These are phyloP conservation scores for Melampsora americana DNA, from an alignment of 1,284 basidiomycete genomes.

Conservation along the genomic window DNA sequence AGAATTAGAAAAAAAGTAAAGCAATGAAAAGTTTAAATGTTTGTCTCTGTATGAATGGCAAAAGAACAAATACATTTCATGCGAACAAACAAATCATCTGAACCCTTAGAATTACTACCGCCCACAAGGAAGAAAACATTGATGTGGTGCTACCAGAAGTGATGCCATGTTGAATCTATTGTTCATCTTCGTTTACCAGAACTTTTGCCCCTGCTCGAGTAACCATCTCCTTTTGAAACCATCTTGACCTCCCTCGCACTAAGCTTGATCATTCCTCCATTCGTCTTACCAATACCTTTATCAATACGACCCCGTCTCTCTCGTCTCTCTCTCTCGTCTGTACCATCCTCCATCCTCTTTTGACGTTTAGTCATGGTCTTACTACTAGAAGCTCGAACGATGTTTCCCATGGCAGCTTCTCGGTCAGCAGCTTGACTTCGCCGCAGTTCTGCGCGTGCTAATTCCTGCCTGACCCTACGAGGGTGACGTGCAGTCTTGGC, in stretches of 20 bases:
- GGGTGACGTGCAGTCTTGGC: constrained; percentile 23
- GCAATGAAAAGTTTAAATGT: too few relatives aligned
- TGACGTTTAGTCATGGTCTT: constrained; percentile 28
- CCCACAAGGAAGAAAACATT: too few relatives aligned
- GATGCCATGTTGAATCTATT: too few relatives aligned
- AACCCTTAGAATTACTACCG: too few relatives aligned
- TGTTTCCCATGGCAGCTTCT: constrained; percentile 7
- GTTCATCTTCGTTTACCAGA: too few relatives aligned
- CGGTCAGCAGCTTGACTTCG: constrained; percentile 27
- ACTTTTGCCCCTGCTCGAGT: not conserved
- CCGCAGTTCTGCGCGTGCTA: constrained; percentile 11
- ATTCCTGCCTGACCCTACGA: not conserved
- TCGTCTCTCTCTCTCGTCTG: constrained; percentile 7
- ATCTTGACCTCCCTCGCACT: constrained; percentile 5
- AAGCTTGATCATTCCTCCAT: constrained; percentile 20
- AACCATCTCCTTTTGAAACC: not conserved
- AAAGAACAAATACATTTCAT: too few relatives aligned
- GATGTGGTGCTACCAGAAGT: too few relatives aligned
- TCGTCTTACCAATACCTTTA: not conserved
- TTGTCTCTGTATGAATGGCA: too few relatives aligned
- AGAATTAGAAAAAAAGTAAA: too few relatives aligned
- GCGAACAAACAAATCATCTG: too few relatives aligned
- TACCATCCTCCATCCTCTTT: constrained; percentile 18
- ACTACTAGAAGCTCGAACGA: constrained; percentile 14
- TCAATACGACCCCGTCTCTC: not conserved